phyloP scores from a whole-genome alignment of 352 stramenopile species.

The Poterioochromonas sp. region DNA sequence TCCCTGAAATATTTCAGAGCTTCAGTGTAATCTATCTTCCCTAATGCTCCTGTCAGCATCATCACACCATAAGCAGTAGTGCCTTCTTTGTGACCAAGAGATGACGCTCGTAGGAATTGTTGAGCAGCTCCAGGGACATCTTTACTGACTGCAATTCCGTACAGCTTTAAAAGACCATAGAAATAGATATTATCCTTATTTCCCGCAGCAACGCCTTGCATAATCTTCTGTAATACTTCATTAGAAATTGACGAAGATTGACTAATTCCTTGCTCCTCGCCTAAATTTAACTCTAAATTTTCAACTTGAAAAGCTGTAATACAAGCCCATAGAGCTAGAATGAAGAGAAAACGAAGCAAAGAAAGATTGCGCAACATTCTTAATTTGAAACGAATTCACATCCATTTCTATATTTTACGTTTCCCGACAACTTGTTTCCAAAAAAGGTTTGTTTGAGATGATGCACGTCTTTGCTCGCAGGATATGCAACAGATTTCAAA shows the following conservation, averaged over 20 bases:
- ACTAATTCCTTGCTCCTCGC: background rate
- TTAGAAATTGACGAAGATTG: background rate
- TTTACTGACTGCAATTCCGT: conserved; percentile 19
- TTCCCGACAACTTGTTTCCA: too few species aligned
- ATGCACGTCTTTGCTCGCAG: too few species aligned
- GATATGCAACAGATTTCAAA: too few species aligned
- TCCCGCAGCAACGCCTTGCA: background rate
- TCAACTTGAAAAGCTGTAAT: background rate
- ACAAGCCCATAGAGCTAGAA: too few species aligned
- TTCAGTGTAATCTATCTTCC: conserved; percentile 10
- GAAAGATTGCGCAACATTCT: background rate
- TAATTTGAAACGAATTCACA: too few species aligned
- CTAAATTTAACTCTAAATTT: background rate
- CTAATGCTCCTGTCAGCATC: background rate
- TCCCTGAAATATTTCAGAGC: conserved; percentile 1
- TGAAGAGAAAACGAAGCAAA: background rate
- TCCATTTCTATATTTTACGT: too few species aligned
- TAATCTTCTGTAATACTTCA: conserved; percentile 24
- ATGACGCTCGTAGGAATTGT: conserved; percentile 18
- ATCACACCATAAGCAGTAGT: conserved; percentile 30
- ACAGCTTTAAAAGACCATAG: conserved; percentile 33
- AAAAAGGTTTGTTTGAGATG: too few species aligned
- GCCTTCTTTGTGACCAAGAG: conserved; percentile 21
- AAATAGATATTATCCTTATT: conserved; percentile 22
- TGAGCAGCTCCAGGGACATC: background rate